Evolutionary conservation across 1,284 basidiomycete species (phyloP).

Genomic region (Microbotryum scabiosae): DNA sequence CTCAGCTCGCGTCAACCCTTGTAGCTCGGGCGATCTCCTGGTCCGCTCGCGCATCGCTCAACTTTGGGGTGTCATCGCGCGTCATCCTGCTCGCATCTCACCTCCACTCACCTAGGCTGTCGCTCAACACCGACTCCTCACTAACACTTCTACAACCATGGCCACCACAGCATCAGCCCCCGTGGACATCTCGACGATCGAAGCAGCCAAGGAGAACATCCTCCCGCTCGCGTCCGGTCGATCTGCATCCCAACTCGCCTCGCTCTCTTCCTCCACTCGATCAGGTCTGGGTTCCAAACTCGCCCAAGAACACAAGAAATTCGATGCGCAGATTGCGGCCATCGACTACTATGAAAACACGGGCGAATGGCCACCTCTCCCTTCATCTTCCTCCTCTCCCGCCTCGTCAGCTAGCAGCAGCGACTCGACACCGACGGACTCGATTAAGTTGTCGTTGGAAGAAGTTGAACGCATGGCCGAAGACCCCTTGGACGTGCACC

Average conservation of each 20-base stretch:
- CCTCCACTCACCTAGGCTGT: background rate
- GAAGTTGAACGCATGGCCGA: constrained; percentile 36
- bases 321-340: constrained; percentile 40
- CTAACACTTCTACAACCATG: background rate
- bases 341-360: constrained; percentile 36
- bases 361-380: constrained; percentile 13
- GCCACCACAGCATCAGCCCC: background rate
- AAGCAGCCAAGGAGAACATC: constrained; percentile 55
- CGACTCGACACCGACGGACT: constrained; percentile 45
- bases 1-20: too few relatives aligned
- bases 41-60: too few relatives aligned
- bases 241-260: constrained; percentile 49
- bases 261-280: constrained; percentile 41
- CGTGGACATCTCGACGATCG: constrained; percentile 39
- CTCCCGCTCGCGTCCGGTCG: constrained; percentile 49
- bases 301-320: constrained; percentile 42
- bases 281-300: constrained; percentile 42
- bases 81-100: background rate
- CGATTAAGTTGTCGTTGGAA: constrained; percentile 46
- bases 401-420: too few relatives aligned
- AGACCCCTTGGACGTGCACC: constrained; percentile 45
- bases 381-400: background rate
- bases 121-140: background rate
- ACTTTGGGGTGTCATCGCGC: background rate
- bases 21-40: too few relatives aligned